These are phyloP conservation scores for Hansenula sp. DNA, from an alignment of 1,139 yeast species.

Conservation along the genomic window DNA sequence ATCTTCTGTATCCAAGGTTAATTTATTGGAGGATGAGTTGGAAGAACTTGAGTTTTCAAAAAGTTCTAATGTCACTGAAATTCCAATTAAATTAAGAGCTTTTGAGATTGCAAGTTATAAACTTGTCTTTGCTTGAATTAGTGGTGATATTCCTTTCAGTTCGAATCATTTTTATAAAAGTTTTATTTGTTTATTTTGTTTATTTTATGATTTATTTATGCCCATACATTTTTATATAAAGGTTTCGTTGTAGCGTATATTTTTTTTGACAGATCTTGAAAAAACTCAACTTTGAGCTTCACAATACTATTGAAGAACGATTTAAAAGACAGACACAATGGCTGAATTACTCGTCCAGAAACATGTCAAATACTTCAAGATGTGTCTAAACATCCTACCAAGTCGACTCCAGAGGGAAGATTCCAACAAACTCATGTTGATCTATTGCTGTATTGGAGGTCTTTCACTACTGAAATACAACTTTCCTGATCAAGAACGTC, in stretches of 20 bases:
- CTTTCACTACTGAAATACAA: constrained; percentile 46
- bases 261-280: no score
- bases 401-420: constrained; percentile 51
- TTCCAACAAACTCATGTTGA: constrained; percentile 58
- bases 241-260: no score
- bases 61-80: constrained; percentile 21
- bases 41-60: constrained; percentile 30
- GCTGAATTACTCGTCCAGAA: constrained; percentile 19
- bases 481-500: constrained; percentile 25
- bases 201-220: no score
- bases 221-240: no score
- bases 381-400: constrained; percentile 50
- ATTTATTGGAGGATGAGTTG: constrained; percentile 66
- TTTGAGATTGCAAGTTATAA: constrained; percentile 59
- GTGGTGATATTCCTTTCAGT: no score
- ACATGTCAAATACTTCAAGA: constrained; percentile 47
- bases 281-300: no score
- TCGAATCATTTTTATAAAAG: no score
- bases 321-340: background rate
- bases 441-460: constrained; percentile 65
- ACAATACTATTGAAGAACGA: no score
- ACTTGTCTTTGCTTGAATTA: background rate
- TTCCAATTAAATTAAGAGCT: constrained; percentile 52
- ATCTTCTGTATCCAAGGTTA: constrained; percentile 51
- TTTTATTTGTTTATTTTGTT: no score